Evolutionary conservation across 768 basidiomycete species (phyloP), one percentile per base, ranked within the genome.

Genomic region (Pleurotus cornucopiae): DNA sequence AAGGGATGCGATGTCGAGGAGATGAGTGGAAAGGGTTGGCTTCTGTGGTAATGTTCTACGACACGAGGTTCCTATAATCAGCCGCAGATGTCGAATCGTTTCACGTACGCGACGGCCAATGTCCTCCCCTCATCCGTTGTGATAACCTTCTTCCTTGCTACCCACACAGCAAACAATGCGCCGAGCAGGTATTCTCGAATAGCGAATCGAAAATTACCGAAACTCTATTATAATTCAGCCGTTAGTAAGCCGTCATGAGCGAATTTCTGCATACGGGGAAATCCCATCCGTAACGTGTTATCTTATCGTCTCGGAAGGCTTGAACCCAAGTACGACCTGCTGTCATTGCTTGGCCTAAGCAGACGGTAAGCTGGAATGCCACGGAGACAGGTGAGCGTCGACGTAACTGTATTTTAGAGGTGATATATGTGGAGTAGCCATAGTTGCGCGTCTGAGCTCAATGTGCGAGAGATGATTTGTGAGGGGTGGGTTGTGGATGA

Each of bases 271-370:
- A 40, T 14, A 41, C 51, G 38, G 37, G 18, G 21, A 41, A 39
- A 37, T 52, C 51, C 51, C 51, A 52, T 5, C n/a, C 51, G 23
- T 18, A 52, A 20, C 51, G 51, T 20, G 51, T 40, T 20, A 40
- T 39, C 4, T n/a, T 11, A 23, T 52, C 51, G 12, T 52, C 20
- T 25, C 23, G 13, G 51, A 52, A 52, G 12, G 51, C 51, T 20
- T 41, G 14, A 20, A 52, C 20, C 51, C 51, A 52, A n/a, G 51
- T 52, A 39, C 51, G 51, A 12, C 51, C 51, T n/a, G 51, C 51
- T 6, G 51, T 52, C 51, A 52, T 52, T 14, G 18, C 37, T 18
- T 40, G 51, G 18, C 38, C 51, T 52, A 52, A 14, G 41, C 18
- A n/a, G 1, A 43, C 4, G 41, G 41, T n/a, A n/a, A 43, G 20